Evolutionary conservation across 768 basidiomycete genomes (phyloP), one percentile per base, ranked within the genome.

Genomic region (Tephrocybe rancida): DNA sequence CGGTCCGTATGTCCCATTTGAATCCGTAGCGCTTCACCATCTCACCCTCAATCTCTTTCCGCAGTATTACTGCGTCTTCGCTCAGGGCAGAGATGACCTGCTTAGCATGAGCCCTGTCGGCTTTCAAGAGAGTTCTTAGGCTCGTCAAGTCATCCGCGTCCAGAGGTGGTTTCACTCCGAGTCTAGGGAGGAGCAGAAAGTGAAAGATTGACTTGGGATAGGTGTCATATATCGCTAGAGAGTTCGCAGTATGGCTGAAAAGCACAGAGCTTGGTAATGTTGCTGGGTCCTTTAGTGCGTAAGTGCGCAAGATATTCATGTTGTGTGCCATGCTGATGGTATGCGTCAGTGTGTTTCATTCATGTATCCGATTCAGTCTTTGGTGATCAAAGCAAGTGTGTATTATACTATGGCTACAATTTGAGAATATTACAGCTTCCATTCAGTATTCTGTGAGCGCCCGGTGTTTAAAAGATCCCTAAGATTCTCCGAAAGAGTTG

Each of bases 161-260:
- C 45, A 68, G 59, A 43, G 63, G 58, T 37, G 67, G 67, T 48
- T 73, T 64, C 51, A 77, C 56, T 62, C n/a, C n/a, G n/a, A n/a
- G n/a, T n/a, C 85, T 81, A 35, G 95, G 95, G n/a, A 96, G 76
- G 50, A 96, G 69, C 39, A 97, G 79, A 64, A 94, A 89, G 70
- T 97, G 95, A 67, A 92, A 95, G 50, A 84, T 87, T 4, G 90
- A 85, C 69, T 94, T 94, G 4, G 89, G 89, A 64, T 77, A 94
- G 24, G 74, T 79, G 71, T 94, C 92, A 63, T 83, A 88, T 48
- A 94, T 72, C 5, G 85, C 87, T 42, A 92, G 60, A 7, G 84
- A 80, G 46, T 69, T 76, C 21, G 73, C 64, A 1, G 81, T 82
- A 56, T 82, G 73, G 24, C 76, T 73, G 61, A 90, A 84, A 19